Evolutionary conservation across 169 alveolate species (phyloP).

Genomic region (Condylostoma magnum): DNA sequence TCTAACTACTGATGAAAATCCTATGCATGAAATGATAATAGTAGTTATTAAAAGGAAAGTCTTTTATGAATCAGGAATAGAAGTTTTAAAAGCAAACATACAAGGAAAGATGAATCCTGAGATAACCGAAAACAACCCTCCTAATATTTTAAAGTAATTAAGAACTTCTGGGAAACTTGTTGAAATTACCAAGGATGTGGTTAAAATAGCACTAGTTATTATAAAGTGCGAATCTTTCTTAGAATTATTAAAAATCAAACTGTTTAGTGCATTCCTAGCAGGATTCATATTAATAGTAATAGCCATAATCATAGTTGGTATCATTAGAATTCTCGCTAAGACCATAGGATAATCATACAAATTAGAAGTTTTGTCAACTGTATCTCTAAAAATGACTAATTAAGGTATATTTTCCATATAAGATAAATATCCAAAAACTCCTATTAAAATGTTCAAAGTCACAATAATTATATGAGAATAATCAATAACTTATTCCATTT

Average conservation of each 20-base stretch:
- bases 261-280: not conserved
- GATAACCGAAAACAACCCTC: slow-evolving; percentile 14
- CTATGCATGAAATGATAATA: too few species aligned
- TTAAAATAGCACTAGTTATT: not conserved
- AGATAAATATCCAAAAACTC: slow-evolving; percentile 12
- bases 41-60: too few species aligned
- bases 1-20: too few species aligned
- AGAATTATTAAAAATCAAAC: not conserved
- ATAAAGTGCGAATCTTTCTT: not conserved
- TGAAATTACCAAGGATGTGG: not conserved
- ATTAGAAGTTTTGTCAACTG: not conserved
- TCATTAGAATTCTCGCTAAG: not conserved
- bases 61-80: too few species aligned
- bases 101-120: too few species aligned
- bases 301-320: not conserved
- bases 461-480: not conserved
- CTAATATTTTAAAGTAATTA: not conserved
- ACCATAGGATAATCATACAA: slow-evolving; percentile 13
- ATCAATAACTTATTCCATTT: slow-evolving; percentile 1
- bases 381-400: not conserved
- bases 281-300: not conserved
- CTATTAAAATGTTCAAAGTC: not conserved
- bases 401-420: slow-evolving; percentile 8
- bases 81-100: too few species aligned
- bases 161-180: not conserved